Evolutionary conservation across 2,329 filamentous ascomycete species (phyloP).

Genomic region (Lachnum nothofagi): DNA sequence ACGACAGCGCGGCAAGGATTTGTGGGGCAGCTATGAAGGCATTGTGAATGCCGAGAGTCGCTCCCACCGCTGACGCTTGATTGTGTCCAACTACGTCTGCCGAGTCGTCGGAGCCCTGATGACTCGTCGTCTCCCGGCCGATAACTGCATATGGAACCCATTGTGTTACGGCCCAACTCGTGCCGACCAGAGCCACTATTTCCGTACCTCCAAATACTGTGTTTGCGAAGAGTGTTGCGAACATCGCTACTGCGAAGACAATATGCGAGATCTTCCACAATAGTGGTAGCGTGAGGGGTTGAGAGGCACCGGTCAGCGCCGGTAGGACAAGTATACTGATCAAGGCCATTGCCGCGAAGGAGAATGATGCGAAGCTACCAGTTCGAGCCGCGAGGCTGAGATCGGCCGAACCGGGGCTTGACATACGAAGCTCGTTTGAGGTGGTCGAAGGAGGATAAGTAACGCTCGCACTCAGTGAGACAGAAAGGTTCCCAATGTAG

Average conservation of each 20-base stretch:
- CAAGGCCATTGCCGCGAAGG: background rate
- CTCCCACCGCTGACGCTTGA: background rate
- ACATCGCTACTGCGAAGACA: background rate
- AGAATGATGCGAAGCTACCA: background rate
- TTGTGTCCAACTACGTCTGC: background rate
- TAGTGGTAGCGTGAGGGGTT: slow-evolving; percentile 11
- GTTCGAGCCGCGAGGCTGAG: background rate
- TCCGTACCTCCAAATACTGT: background rate
- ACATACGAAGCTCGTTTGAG: no score
- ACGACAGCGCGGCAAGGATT: background rate
- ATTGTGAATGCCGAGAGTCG: slow-evolving; percentile 4
- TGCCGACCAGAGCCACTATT: slow-evolving; percentile 13
- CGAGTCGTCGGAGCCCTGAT: background rate
- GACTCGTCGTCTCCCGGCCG: slow-evolving; percentile 23
- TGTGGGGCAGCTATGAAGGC: slow-evolving; percentile 4
- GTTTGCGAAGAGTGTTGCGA: slow-evolving; percentile 3
- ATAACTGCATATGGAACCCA: slow-evolving; percentile 31
- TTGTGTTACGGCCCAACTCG: slow-evolving; percentile 31
- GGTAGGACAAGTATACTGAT: background rate
- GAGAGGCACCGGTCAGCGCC: background rate
- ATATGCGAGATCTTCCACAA: slow-evolving; percentile 19
- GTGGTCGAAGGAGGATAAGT: background rate
- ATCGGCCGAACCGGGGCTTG: background rate
- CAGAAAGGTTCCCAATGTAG: slow-evolving; percentile 13
- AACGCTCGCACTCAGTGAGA: background rate